Evolutionary conservation across 192 early-diverging fungal species (phyloP).

Genomic region (Piromyces sp.): DNA sequence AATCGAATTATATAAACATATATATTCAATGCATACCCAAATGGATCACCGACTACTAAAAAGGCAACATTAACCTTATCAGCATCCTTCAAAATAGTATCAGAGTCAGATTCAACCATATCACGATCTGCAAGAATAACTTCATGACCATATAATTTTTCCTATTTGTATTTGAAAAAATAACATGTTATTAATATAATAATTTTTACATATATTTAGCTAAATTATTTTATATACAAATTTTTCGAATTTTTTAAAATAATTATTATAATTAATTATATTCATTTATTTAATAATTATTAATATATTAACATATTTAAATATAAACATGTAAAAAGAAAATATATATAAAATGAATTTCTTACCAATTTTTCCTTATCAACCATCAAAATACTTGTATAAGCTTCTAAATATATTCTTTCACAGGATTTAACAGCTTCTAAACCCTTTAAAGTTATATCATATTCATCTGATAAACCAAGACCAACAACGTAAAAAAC

Average conservation of each 20-base stretch:
- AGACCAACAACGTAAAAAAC: conserved; percentile 79
- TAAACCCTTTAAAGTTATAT: conserved; percentile 92
- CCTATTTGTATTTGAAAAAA: conserved; percentile 14
- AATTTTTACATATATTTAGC: no score
- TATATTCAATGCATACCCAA: conserved; percentile 33
- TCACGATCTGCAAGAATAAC: conserved; percentile 88
- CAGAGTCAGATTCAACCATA: conserved; percentile 85
- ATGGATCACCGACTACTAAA: conserved; percentile 94
- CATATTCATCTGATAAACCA: conserved; percentile 85
- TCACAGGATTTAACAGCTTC: conserved; percentile 74
- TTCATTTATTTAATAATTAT: no score
- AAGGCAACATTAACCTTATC: conserved; percentile 82
- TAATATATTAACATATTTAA: no score
- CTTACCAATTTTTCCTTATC: conserved; percentile 56
- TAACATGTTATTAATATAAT: no score
- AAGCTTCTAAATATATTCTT: conserved; percentile 84
- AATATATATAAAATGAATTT: background rate
- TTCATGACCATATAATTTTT: conserved; percentile 72
- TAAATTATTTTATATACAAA: no score
- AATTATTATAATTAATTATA: no score
- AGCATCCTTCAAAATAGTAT: conserved; percentile 72
- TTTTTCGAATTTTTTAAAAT: no score
- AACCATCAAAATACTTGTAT: conserved; percentile 85
- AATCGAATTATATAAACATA: no score
- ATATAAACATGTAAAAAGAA: no score